A percentile compares a stretch with the other conserved stretches of the same genome.
Evolutionary conservation across 352 stramenopile species (phyloP).

Genomic region (Saprolegnia diclina): DNA sequence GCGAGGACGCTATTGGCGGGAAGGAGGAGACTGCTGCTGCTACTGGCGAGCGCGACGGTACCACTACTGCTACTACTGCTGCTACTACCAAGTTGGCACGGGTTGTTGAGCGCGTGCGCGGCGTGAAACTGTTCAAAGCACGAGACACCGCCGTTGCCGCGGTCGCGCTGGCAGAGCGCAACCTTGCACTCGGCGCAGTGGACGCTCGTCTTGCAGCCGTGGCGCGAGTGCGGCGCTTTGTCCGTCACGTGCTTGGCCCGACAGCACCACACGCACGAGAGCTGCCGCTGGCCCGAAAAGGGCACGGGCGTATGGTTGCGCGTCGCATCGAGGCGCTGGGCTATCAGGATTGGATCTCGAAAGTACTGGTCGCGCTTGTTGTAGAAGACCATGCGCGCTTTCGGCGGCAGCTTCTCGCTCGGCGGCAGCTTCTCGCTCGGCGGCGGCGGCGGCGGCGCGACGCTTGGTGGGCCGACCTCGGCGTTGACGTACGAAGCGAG

Average conservation of each 20-base stretch:
- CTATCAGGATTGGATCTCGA: not conserved
- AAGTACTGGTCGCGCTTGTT: constrained; percentile 15
- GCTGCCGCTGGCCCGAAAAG: not conserved
- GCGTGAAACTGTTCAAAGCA: constrained; percentile 1
- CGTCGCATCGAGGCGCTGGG: not conserved
- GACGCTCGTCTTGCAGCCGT: not conserved
- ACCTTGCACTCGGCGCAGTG: not conserved
- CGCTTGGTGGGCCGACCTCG: too few relatives aligned
- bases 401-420: not conserved
- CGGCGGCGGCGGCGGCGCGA: not conserved
- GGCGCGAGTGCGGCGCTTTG: not conserved
- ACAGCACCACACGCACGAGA: constrained; percentile 12
- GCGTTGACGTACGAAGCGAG: not conserved
- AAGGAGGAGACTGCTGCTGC: too few relatives aligned
- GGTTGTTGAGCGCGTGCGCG: not conserved
- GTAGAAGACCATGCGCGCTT: constrained; percentile 1
- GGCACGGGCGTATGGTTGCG: not conserved
- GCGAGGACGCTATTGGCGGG: too few relatives aligned
- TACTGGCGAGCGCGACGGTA: too few relatives aligned
- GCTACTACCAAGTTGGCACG: not conserved
- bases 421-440: not conserved
- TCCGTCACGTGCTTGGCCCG: not conserved
- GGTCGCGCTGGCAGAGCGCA: not conserved
- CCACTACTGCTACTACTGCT: too few relatives aligned
- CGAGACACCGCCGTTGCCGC: not conserved